These are phyloP conservation scores for Penicillium olsonii DNA, from an alignment of 2,329 filamentous ascomycete species.

Conservation along the genomic window DNA sequence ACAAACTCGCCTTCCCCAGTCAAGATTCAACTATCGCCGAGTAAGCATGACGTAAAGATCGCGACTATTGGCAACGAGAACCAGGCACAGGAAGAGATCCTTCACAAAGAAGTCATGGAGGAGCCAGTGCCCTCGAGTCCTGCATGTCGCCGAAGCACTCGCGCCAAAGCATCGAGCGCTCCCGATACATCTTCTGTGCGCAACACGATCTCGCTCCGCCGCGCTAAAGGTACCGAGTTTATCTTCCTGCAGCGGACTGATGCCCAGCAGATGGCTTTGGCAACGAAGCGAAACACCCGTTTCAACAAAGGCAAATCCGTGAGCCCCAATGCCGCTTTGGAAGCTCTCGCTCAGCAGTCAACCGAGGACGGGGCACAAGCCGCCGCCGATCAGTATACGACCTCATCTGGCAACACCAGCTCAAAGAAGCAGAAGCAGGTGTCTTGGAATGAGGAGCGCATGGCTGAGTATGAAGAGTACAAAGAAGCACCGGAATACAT, in stretches of 20 bases:
- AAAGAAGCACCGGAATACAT: conserved; percentile 14
- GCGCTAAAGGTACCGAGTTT: conserved; percentile 48
- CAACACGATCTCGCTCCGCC: conserved; percentile 44
- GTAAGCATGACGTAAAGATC: conserved; percentile 25
- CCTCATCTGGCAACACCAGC: conserved; percentile 3
- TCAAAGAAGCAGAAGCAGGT: conserved; percentile 29
- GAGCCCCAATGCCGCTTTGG: conserved; percentile 34
- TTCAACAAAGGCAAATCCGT: conserved; percentile 43
- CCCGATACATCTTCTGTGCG: conserved; percentile 32
- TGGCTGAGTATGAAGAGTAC: conserved; percentile 38
- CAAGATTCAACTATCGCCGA: conserved; percentile 30
- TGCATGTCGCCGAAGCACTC: conserved; percentile 39
- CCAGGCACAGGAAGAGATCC: conserved; percentile 10
- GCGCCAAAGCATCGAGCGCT: conserved; percentile 28
- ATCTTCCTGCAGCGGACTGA: conserved; percentile 46
- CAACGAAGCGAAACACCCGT: conserved; percentile 46
- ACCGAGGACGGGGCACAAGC: conserved; percentile 2
- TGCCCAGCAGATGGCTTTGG: conserved; percentile 43
- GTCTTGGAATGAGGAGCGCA: conserved; percentile 41
- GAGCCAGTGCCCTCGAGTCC: conserved; percentile 29
- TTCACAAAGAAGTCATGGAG: conserved; percentile 19
- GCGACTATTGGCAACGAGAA: conserved; percentile 8
- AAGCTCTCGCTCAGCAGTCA: conserved; percentile 25
- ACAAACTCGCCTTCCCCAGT: conserved; percentile 42
- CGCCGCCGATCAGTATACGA: conserved; percentile 7